Conservation (phyloP, 2,329 filamentous ascomycete species). For the Exophiala sp. region DNA sequence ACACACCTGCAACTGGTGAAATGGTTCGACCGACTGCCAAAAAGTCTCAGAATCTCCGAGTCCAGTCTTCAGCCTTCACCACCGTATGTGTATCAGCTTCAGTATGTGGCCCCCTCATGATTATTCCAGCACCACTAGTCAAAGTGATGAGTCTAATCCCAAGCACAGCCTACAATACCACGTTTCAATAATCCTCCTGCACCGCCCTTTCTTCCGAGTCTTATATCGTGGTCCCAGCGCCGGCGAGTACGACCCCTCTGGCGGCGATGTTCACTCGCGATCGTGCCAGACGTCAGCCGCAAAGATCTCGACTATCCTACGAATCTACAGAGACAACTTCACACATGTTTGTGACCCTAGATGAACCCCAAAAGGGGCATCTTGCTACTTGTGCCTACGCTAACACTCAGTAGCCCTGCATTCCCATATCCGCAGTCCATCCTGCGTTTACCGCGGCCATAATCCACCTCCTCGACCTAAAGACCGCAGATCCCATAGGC, state of each 20-base stretch:
- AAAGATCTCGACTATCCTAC: slow-evolving; percentile 3
- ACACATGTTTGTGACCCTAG: too few species aligned
- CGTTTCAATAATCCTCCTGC: slow-evolving; percentile 1
- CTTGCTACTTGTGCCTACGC: too few species aligned
- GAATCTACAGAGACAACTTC: background rate
- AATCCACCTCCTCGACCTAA: slow-evolving; percentile 2
- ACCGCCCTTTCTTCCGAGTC: slow-evolving; percentile 5
- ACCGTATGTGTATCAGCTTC: slow-evolving; percentile 8
- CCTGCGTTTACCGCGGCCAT: slow-evolving; percentile 1
- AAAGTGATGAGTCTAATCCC: background rate
- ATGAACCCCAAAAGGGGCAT: too few species aligned
- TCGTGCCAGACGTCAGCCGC: slow-evolving; percentile 3
- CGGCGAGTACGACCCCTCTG: background rate
- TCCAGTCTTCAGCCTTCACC: slow-evolving; percentile 1
- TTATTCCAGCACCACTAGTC: background rate
- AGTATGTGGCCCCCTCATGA: background rate
- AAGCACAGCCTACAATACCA: slow-evolving; percentile 5
- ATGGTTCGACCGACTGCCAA: slow-evolving; percentile 1
- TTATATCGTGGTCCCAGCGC: background rate
- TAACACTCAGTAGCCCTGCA: background rate
- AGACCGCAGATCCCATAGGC: background rate
- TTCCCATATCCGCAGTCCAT: slow-evolving; percentile 8
- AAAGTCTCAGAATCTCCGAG: slow-evolving; percentile 4
- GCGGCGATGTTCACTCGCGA: background rate
- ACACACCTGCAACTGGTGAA: slow-evolving; percentile 1